phyloP scores from a whole-genome alignment of 805 yeast species.

The Dipodascopsis uninucleata region DNA sequence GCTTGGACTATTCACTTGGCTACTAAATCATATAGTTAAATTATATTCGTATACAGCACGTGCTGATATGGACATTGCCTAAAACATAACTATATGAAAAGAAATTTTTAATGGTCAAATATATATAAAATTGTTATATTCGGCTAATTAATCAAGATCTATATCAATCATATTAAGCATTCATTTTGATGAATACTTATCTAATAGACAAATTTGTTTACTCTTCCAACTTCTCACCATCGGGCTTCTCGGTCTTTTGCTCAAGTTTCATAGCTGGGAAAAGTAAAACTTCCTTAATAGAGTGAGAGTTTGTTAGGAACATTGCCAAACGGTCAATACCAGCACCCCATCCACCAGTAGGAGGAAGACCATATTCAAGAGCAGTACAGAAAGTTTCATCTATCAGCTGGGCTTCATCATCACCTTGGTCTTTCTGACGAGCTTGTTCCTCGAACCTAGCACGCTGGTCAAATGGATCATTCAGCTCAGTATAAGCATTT shows the following conservation, averaged over 20 bases:
- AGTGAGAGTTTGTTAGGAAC: slow-evolving; percentile 95
- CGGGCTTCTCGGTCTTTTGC: slow-evolving; percentile 22
- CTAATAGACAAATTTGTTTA: no score
- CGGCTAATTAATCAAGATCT: no score
- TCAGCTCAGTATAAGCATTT: slow-evolving; percentile 97
- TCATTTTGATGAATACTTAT: no score
- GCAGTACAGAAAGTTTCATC: slow-evolving; percentile 98
- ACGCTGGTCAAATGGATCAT: slow-evolving; percentile 98
- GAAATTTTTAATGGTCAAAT: no score
- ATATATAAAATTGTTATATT: no score
- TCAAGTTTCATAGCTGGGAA: slow-evolving; percentile 99
- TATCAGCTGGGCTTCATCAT: slow-evolving; percentile 94
- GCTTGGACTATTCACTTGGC: no score
- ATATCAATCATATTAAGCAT: no score
- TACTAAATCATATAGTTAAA: no score
- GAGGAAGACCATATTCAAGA: slow-evolving; percentile 96
- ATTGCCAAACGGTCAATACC: slow-evolving; percentile 97
- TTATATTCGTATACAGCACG: no score
- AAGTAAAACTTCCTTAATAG: slow-evolving; percentile 93
- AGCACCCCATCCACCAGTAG: slow-evolving; percentile 99
- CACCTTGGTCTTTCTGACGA: slow-evolving; percentile 97
- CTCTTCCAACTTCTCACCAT: no score
- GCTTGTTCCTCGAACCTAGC: slow-evolving; percentile 98
- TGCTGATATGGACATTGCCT: no score
- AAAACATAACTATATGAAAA: no score